Conservation (phyloP, 1,139 yeast genomes). For the Lodderomyces orthopsilosis region DNA sequence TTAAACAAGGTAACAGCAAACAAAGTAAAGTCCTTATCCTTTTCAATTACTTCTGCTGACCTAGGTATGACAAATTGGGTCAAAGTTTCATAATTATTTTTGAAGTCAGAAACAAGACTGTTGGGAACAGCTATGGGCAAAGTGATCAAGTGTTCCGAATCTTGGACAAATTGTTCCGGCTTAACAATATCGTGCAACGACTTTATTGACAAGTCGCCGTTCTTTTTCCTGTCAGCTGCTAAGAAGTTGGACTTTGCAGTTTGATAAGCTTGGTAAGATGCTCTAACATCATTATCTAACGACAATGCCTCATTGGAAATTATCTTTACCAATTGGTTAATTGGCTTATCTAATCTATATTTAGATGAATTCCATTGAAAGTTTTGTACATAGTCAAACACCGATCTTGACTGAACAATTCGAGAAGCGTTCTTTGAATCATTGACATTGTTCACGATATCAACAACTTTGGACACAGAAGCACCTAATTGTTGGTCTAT, state of each 20-base stretch:
- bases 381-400: slow-evolving; percentile 62
- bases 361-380: slow-evolving; percentile 88
- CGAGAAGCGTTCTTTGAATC: slow-evolving; percentile 31
- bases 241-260: slow-evolving; percentile 79
- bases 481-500: slow-evolving; percentile 71
- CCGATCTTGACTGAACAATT: slow-evolving; percentile 43
- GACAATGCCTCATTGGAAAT: slow-evolving; percentile 77
- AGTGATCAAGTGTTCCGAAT: slow-evolving; percentile 83
- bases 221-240: slow-evolving; percentile 88
- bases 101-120: slow-evolving; percentile 55
- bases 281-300: slow-evolving; percentile 79
- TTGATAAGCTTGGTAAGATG: slow-evolving; percentile 66
- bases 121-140: slow-evolving; percentile 86
- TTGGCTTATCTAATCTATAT: slow-evolving; percentile 80
- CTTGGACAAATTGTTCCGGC: slow-evolving; percentile 78
- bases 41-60: slow-evolving; percentile 66
- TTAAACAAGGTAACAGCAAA: slow-evolving; percentile 83
- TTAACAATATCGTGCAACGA: slow-evolving; percentile 87
- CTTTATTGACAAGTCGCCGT: slow-evolving; percentile 89
- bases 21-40: slow-evolving; percentile 71
- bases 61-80: slow-evolving; percentile 88
- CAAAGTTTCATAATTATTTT: slow-evolving; percentile 70
- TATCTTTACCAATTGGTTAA: slow-evolving; percentile 67
- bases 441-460: slow-evolving; percentile 55
- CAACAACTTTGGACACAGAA: slow-evolving; percentile 72